Base-by-base conservation (phyloP, 257 asterid genomes). In the Ophiorrhiza pumila region DNA sequence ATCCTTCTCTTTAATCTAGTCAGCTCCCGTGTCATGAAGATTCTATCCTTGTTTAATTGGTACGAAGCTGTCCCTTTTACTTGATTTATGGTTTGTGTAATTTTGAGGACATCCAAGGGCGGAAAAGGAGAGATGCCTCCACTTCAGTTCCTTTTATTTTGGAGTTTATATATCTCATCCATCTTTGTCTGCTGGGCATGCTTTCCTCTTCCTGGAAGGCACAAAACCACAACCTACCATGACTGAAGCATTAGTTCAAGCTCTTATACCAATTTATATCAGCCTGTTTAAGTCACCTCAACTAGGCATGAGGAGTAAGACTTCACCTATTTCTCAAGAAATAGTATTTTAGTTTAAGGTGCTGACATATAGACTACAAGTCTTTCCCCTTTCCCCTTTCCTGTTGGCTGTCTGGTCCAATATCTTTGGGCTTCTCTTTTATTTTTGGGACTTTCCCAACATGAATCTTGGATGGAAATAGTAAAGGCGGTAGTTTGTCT, bases 281-380 rank as follows among this genome's bases (percentile, higher is more conserved):
- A 13, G 22, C 53, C 9, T 14, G 53, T 47, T 47, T 2, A 13
- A 47, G 22, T 12, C 22, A 17, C 53, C 15, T 20, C 10, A 47
- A 17, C 10, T 0, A 17, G n/a, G n/a, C n/a, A n/a, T n/a, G n/a
- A n/a, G n/a, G n/a, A n/a, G n/a, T n/a, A n/a, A n/a, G n/a, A n/a
- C n/a, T n/a, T n/a, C n/a, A n/a, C n/a, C n/a, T n/a, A n/a, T n/a
- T n/a, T n/a, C 65, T 60, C 57, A 1, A 7, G 32, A 27, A 47
- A 47, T 47, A 47, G 15, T 47, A 4, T 32, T 17, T 18, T 29
- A 0, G 22, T 58, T 60, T 60, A 17, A 45, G 39, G 11, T 67
- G 71, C 71, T 41, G 71, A 66, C 8, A 22, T 65, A 9, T 27
- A n/a, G 71, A 65, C 57, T 50, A 15, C 23, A 32, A 41, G 46